Evolutionary conservation across 768 basidiomycete genomes (phyloP), one percentile per base, ranked within the genome.

Genomic region (Lactarius sanguifluus): DNA sequence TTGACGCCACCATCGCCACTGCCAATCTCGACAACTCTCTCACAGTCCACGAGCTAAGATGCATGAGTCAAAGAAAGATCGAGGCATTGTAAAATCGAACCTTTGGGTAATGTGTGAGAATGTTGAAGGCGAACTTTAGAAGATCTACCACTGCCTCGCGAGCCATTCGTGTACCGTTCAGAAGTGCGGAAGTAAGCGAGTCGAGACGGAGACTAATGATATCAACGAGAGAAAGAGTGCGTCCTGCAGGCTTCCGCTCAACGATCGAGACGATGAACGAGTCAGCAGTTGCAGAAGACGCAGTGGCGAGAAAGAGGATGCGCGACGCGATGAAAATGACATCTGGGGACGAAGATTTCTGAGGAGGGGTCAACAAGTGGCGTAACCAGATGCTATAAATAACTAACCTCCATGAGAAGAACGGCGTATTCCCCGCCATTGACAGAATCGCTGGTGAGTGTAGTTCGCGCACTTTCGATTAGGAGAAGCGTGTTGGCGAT

Each of bases 121-220:
- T 74, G 74, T 96, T 95, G 76, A 92, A 95, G 3, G 84, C 80
- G 57, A 94, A 81, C 73, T 98, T 98, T 64, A 98, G 82, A 30
- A 94, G 74, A 75, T 98, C 95, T 4, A 84, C 82, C 79, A 90
- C 82, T 2, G 94, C 92, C 63, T 92, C 91, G 70, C 82, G 82
- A 36, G 86, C 80, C 78, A 85, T 80, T 68, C 82, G 79, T 23
- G 81, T 73, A 64, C 85, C 82, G 47, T 79, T 76, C 50, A 85
- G 79, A 65, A 89, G 79, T 58, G 76, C 77, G 50, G 73, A 76
- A 3, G 79, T 76, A 36, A 91, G 78, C 38, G 81, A 74, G 65
- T 91, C 91, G 20, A 91, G 78, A 69, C 90, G 90, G 16, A 76
- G 62, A 16, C 76, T 78, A 28, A 92, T 81, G 59, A 89, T 81